These are phyloP conservation scores for Aspergillus incahuasiensis DNA, from an alignment of 495 filamentous ascomycete genomes.

Conservation along the genomic window DNA sequence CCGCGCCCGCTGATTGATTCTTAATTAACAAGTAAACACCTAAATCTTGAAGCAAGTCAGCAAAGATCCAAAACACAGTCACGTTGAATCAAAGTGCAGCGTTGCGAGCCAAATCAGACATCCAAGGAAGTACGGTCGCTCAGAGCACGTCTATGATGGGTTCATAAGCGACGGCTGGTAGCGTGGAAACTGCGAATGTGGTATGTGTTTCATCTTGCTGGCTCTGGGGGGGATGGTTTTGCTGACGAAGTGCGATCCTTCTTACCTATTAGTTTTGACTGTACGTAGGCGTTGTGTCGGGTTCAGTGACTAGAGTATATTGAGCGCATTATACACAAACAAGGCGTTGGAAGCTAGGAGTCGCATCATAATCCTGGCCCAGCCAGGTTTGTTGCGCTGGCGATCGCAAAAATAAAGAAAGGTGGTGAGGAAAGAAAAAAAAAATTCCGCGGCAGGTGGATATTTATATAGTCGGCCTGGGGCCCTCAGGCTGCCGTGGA, in stretches of 20 bases:
- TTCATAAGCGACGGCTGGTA: conserved; percentile 44
- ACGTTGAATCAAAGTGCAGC: neutral
- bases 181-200: conserved; percentile 55
- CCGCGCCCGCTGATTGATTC: too few relatives aligned
- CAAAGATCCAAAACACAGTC: neutral
- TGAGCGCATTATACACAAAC: neutral
- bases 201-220: conserved; percentile 47
- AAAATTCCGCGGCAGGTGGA: conserved; percentile 25
- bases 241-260: too few relatives aligned
- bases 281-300: neutral
- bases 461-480: conserved; percentile 35
- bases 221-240: conserved; percentile 18
- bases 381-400: neutral
- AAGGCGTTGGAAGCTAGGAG: neutral
- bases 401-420: neutral
- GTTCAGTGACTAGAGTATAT: neutral
- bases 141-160: conserved; percentile 42
- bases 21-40: too few relatives aligned
- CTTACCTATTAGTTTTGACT: neutral
- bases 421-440: conserved; percentile 17
- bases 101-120: conserved; percentile 37
- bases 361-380: conserved; percentile 10
- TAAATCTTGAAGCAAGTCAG: neutral
- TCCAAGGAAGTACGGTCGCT: conserved; percentile 50
- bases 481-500: conserved; percentile 31